Conservation (phyloP, 2,329 filamentous ascomycete species). For the Macrophomina phaseolina region DNA sequence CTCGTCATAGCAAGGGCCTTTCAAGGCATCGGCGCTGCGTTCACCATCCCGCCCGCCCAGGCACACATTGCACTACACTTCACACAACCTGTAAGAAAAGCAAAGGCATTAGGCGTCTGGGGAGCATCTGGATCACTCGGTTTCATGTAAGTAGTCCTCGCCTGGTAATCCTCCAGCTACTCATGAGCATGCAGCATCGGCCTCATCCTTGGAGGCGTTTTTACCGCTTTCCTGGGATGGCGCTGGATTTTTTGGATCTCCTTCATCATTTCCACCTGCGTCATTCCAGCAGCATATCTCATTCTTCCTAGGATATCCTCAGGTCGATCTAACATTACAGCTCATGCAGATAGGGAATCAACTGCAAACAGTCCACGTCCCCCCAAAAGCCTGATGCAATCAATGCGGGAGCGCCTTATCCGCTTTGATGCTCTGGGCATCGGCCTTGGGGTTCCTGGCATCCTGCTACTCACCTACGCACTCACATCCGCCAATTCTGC, state of each 20-base stretch:
- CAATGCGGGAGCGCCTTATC: slow-evolving; percentile 13
- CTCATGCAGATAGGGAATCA: neutral
- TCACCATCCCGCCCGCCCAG: slow-evolving; percentile 27
- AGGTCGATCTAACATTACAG: neutral
- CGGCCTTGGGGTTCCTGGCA: slow-evolving; percentile 19
- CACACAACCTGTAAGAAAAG: slow-evolving; percentile 18
- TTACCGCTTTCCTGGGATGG: slow-evolving; percentile 27
- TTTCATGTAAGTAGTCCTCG: slow-evolving; percentile 17
- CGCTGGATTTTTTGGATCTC: slow-evolving; percentile 29
- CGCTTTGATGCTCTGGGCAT: slow-evolving; percentile 28
- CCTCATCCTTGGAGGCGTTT: slow-evolving; percentile 26
- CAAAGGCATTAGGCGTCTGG: slow-evolving; percentile 27
- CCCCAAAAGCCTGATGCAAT: slow-evolving; percentile 6
- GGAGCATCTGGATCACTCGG: slow-evolving; percentile 20
- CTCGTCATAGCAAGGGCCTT: slow-evolving; percentile 26
- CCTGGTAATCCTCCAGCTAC: neutral
- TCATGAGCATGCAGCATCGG: slow-evolving; percentile 15
- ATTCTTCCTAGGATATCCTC: slow-evolving; percentile 10
- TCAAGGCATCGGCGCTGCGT: slow-evolving; percentile 27
- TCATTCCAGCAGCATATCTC: slow-evolving; percentile 26
- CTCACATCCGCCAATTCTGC: slow-evolving; percentile 19
- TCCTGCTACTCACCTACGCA: slow-evolving; percentile 25
- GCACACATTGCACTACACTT: slow-evolving; percentile 26
- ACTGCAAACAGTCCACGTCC: neutral
- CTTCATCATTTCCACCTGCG: slow-evolving; percentile 17